These are phyloP conservation scores for Quercus agrifolia DNA, from an alignment of 306 rosid species.

Conservation along the genomic window DNA sequence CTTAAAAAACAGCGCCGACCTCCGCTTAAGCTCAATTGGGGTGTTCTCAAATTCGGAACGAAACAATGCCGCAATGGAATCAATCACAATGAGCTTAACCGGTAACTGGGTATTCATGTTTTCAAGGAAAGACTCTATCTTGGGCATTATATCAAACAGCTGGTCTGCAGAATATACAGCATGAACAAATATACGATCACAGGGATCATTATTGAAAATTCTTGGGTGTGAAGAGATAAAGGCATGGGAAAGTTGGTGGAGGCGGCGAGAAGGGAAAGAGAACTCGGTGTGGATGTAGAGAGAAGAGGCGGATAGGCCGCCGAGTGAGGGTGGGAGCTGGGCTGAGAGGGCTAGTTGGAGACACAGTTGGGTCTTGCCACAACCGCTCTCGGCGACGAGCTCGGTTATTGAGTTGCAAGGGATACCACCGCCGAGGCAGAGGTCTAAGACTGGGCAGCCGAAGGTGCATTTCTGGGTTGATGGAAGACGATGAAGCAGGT, in stretches of 20 bases:
- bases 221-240: slow-evolving; percentile 27
- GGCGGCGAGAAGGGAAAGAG: slow-evolving; percentile 81
- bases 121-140: slow-evolving; percentile 35
- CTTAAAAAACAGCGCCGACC: slow-evolving; percentile 68
- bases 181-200: slow-evolving; percentile 38
- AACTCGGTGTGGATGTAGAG: slow-evolving; percentile 72
- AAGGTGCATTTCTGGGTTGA: slow-evolving; percentile 43
- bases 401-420: slow-evolving; percentile 76
- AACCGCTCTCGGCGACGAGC: slow-evolving; percentile 71
- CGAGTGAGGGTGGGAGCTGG: slow-evolving; percentile 67
- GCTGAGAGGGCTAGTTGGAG: slow-evolving; percentile 81
- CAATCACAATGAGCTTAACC: slow-evolving; percentile 58
- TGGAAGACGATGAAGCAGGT: slow-evolving; percentile 27
- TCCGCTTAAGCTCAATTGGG: slow-evolving; percentile 47
- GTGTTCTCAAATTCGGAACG: slow-evolving; percentile 80
- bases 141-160: slow-evolving; percentile 41
- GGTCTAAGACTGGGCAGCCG: slow-evolving; percentile 72
- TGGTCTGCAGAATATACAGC: slow-evolving; percentile 48
- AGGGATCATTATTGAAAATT: slow-evolving; percentile 30
- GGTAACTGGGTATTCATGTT: slow-evolving; percentile 36
- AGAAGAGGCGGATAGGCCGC: slow-evolving; percentile 75
- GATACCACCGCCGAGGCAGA: slow-evolving; percentile 61
- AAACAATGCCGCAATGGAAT: slow-evolving; percentile 84
- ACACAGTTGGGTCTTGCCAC: slow-evolving; percentile 86
- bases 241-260: slow-evolving; percentile 54